A percentile compares a stretch with the other conserved stretches of the same genome.
Conservation (phyloP, 352 stramenopile genomes). For the Elongisporangium anandrum region DNA sequence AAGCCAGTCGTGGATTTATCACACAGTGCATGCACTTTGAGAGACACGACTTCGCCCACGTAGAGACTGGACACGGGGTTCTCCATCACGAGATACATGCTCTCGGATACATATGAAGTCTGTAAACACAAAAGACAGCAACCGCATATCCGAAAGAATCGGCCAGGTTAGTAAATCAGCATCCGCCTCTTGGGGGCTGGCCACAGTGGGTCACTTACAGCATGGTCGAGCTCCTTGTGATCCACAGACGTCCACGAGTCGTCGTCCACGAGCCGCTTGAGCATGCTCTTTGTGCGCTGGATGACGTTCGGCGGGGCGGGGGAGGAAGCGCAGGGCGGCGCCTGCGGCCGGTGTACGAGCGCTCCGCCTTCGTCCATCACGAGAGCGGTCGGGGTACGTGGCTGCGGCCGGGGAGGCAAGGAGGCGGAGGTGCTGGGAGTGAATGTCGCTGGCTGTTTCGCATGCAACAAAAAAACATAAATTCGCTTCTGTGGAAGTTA, state of each 20-base stretch:
- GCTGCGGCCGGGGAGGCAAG: background rate
- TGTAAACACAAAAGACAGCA: constrained; percentile 12
- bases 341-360: background rate
- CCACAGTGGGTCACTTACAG: constrained; percentile 25
- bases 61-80: constrained; percentile 49
- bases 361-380: background rate
- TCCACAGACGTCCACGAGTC: constrained; percentile 86
- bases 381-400: background rate
- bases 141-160: constrained; percentile 6
- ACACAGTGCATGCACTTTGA: constrained; percentile 70
- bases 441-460: background rate
- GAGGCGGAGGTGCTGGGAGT: background rate
- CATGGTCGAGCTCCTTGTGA: constrained; percentile 70
- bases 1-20: constrained; percentile 45
- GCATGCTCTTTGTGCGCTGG: background rate
- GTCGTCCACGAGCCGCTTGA: constrained; percentile 47
- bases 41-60: constrained; percentile 58
- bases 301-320: background rate
- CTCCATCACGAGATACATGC: constrained; percentile 80
- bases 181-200: background rate
- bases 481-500: background rate
- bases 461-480: background rate
- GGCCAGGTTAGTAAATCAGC: constrained; percentile 3
- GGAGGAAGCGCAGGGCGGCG: background rate
- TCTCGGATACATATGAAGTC: constrained; percentile 74